Base-by-base conservation (phyloP, 169 alveolate species). In the Plasmodium cynomolgi region DNA sequence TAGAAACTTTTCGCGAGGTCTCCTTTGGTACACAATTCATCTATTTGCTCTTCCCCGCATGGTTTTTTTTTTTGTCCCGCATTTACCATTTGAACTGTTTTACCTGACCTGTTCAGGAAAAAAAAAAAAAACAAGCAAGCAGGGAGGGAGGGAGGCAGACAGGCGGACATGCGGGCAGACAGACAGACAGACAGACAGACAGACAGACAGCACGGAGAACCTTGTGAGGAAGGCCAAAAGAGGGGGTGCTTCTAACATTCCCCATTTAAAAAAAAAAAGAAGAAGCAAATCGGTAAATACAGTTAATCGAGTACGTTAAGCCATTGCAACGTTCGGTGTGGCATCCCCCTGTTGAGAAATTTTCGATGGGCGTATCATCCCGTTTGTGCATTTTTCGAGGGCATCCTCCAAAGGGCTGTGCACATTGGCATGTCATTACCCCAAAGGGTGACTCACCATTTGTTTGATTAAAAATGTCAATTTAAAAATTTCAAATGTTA, bases 91-190 rank as follows among this genome's bases (percentile, higher is more conserved):
- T 68, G 31, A 68, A 20, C 77, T 23, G 37, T 68, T 68, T 68
- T 68, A 29, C 77, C 77, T 68, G 77, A 68, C 31, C 77, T 26
- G n/a, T 20, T 68, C 77, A 68, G 77, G 77, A 17, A 68, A 62
- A 62, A 58, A 17, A 17, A 6, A 7, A 17, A 58, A 5, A 17
- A 58, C 34, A 9, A 4, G 4, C 31, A 23, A 33, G 5, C 26
- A 3, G 29, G 23, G 5, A 56, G n/a, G 26, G 1, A 56, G 72
- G 6, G n/a, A 9, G 26, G 26, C n/a, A 56, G 26, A 68, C 31
- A 7, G 31, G 77, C 11, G 5, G n/a, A n/a, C n/a, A n/a, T n/a
- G n/a, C n/a, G n/a, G n/a, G n/a, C n/a, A n/a, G n/a, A n/a, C n/a
- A n/a, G n/a, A n/a, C n/a, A n/a, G n/a, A n/a, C n/a, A n/a, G n/a